phyloP scores from a whole-genome alignment of 2,329 filamentous ascomycete species.

The Cladosporium sp. region DNA sequence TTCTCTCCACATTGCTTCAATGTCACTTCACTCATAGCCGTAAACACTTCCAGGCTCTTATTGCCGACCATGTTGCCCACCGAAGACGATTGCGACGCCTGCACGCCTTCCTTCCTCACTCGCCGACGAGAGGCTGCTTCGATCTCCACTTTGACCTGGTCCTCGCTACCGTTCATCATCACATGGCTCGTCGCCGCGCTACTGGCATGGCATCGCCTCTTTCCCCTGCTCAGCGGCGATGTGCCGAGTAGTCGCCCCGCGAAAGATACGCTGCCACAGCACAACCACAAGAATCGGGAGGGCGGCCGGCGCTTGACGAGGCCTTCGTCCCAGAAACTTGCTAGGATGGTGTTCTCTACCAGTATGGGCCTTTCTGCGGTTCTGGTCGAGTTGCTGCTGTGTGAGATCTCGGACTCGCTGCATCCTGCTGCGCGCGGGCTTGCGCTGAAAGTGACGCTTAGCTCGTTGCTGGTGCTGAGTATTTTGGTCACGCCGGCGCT shows the following conservation, averaged over 20 bases:
- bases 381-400: slow-evolving; percentile 74
- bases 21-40: background rate
- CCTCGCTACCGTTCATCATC: slow-evolving; percentile 64
- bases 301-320: slow-evolving; percentile 14
- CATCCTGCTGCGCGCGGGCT: slow-evolving; percentile 62
- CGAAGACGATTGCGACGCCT: slow-evolving; percentile 52
- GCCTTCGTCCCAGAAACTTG: slow-evolving; percentile 36
- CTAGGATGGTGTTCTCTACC: slow-evolving; percentile 61
- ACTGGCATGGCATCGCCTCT: slow-evolving; percentile 64
- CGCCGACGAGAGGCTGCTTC: slow-evolving; percentile 38
- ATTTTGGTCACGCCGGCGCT: slow-evolving; percentile 74
- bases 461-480: slow-evolving; percentile 66
- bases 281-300: slow-evolving; percentile 15
- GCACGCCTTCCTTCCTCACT: slow-evolving; percentile 50
- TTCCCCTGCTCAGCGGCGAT: slow-evolving; percentile 63
- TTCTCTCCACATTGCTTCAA: background rate
- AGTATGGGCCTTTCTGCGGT: slow-evolving; percentile 75
- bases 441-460: slow-evolving; percentile 66
- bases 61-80: slow-evolving; percentile 33
- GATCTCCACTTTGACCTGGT: slow-evolving; percentile 52
- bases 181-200: slow-evolving; percentile 63
- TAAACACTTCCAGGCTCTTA: background rate
- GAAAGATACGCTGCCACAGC: slow-evolving; percentile 48
- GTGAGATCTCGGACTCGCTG: slow-evolving; percentile 76
- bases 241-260: slow-evolving; percentile 43